Percentiles rank a stretch among this genome's conserved stretches.
Conservation (phyloP, 345 rosid genomes). For the Brassica juncea region DNA sequence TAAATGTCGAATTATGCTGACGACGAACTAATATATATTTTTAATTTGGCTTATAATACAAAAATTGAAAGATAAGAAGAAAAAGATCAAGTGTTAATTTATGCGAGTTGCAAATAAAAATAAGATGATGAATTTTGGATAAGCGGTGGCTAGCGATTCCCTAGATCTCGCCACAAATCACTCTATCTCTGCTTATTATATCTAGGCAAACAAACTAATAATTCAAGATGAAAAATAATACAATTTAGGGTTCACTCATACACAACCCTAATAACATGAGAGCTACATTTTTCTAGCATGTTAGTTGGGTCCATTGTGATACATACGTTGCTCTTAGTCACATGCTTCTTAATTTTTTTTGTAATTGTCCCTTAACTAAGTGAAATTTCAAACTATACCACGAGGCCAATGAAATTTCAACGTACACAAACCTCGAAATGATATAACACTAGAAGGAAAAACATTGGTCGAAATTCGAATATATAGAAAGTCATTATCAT, state of each 20-base stretch:
- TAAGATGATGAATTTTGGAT: conserved; percentile 12
- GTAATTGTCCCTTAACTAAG: background rate
- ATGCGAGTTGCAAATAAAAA: conserved; percentile 5
- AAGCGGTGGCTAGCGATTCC: conserved; percentile 42
- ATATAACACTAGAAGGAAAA: background rate
- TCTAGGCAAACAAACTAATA: background rate
- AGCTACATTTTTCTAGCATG: background rate
- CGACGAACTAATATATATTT: background rate
- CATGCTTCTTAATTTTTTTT: background rate
- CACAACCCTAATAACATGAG: conserved; percentile 15
- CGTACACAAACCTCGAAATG: background rate
- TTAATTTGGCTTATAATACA: background rate
- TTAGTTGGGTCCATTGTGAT: conserved; percentile 9
- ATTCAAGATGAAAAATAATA: background rate
- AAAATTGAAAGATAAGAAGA: background rate
- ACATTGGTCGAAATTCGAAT: conserved; percentile 9
- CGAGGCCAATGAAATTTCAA: background rate
- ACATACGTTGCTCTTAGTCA: background rate
- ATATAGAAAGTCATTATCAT: conserved; percentile 17
- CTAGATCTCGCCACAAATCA: conserved; percentile 41
- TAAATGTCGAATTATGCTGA: background rate
- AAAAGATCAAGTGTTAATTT: background rate
- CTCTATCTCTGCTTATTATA: conserved; percentile 6
- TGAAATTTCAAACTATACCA: conserved; percentile 5
- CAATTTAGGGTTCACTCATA: conserved; percentile 15